Evolutionary conservation across 1,139 yeast species (phyloP).

Genomic region (Candida sojae): DNA sequence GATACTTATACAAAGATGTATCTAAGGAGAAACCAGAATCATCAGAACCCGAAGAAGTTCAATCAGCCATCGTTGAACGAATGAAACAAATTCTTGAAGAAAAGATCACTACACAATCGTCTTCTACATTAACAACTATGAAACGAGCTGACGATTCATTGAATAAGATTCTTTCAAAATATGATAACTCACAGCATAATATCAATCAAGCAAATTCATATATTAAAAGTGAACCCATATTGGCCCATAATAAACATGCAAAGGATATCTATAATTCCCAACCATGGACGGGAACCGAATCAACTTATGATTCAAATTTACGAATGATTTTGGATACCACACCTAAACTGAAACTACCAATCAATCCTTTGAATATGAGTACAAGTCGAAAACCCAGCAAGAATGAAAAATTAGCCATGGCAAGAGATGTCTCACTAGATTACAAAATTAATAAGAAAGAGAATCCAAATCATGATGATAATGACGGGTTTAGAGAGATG

Average conservation of each 20-base stretch:
- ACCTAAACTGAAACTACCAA: constrained; percentile 45
- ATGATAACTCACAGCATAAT: constrained; percentile 8
- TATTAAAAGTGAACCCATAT: constrained; percentile 29
- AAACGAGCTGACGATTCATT: constrained; percentile 17
- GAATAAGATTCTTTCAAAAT: constrained; percentile 10
- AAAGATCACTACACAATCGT: constrained; percentile 18
- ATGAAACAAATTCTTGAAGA: constrained; percentile 32
- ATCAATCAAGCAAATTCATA: constrained; percentile 19
- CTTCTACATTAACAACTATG: constrained; percentile 14
- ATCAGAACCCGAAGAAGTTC: constrained; percentile 11
- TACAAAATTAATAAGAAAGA: constrained; percentile 48
- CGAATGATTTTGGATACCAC: constrained; percentile 65
- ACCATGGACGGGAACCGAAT: constrained; percentile 76
- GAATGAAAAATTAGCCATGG: constrained; percentile 50
- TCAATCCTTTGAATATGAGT: constrained; percentile 11
- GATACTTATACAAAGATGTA: too few species aligned
- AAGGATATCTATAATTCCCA: constrained; percentile 42
- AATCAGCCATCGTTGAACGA: constrained; percentile 23
- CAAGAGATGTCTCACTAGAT: constrained; percentile 68
- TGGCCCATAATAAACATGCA: constrained; percentile 46
- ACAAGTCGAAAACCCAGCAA: constrained; percentile 14
- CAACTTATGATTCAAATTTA: constrained; percentile 47
- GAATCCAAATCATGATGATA: constrained; percentile 30
- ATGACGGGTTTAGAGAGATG: constrained; percentile 60
- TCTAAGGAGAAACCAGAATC: too few species aligned